Percentiles rank a stretch among this genome's conserved stretches.
These are phyloP conservation scores for Akanthomyces lecanii DNA, from an alignment of 2,329 filamentous ascomycete genomes.

Conservation along the genomic window DNA sequence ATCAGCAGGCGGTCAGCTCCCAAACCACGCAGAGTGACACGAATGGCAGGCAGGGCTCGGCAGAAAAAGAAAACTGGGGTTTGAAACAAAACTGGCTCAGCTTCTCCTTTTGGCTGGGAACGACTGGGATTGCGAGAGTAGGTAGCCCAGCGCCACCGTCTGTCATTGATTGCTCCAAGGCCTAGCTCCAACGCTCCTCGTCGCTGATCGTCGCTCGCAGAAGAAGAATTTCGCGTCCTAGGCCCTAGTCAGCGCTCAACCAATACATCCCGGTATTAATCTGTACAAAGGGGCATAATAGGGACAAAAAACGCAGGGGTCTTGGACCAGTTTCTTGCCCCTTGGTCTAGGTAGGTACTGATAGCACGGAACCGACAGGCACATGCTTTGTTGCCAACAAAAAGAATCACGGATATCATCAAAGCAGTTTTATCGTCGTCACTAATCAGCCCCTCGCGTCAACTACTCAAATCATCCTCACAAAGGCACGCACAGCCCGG, in stretches of 20 bases:
- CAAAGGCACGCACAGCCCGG: not conserved
- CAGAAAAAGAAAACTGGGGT: slow-evolving; percentile 4
- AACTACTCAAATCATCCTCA: not conserved
- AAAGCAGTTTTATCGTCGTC: not conserved
- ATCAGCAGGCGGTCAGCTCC: slow-evolving; percentile 1
- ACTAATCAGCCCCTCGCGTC: not conserved
- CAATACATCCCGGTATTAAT: not conserved
- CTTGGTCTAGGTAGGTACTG: not conserved
- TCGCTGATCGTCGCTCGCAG: not conserved
- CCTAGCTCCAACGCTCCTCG: not conserved
- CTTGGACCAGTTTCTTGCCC: not conserved
- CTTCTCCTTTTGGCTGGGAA: not conserved
- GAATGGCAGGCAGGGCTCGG: not conserved
- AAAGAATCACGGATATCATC: not conserved
- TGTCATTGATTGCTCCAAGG: too few relatives aligned
- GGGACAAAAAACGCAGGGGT: too few relatives aligned
- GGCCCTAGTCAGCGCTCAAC: not conserved
- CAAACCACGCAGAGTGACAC: too few relatives aligned
- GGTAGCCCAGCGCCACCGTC: not conserved
- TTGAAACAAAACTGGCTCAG: slow-evolving; percentile 2
- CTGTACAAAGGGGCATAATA: not conserved
- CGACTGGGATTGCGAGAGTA: not conserved
- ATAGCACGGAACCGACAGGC: not conserved
- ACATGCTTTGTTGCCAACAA: not conserved
- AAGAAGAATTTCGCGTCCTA: not conserved